phyloP scores from a whole-genome alignment of 1,284 basidiomycete species.

The Porodaedalea pini region DNA sequence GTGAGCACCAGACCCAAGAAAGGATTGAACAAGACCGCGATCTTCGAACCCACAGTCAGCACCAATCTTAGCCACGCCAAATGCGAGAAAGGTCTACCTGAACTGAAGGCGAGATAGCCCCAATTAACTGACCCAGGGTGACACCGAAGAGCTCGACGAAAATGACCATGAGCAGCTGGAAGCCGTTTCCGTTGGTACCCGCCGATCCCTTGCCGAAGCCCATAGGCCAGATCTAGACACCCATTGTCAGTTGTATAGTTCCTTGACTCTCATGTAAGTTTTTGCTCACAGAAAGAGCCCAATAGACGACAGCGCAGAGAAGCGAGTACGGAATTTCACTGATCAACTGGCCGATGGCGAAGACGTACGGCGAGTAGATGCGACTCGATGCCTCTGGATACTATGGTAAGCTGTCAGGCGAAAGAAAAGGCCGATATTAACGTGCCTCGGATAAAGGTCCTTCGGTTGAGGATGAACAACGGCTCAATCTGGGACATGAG shows the following conservation, averaged over 20 bases:
- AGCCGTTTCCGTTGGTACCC: constrained; percentile 65
- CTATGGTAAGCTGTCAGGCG: constrained; percentile 6
- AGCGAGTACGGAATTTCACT: constrained; percentile 82
- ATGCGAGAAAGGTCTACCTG: constrained; percentile 39
- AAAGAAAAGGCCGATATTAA: background rate
- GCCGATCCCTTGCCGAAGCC: constrained; percentile 65
- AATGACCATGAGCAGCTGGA: constrained; percentile 68
- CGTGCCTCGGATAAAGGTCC: constrained; percentile 46
- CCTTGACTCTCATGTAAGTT: constrained; percentile 1
- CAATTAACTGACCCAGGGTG: constrained; percentile 71
- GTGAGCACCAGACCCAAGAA: constrained; percentile 67
- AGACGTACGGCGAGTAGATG: constrained; percentile 78
- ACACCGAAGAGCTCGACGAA: constrained; percentile 78
- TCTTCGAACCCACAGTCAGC: constrained; percentile 31
- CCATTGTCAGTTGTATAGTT: constrained; percentile 28
- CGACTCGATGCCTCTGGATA: constrained; percentile 62
- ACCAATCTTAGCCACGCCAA: background rate
- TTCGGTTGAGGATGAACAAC: constrained; percentile 79
- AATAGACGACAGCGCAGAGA: constrained; percentile 72
- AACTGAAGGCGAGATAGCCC: constrained; percentile 70
- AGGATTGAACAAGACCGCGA: constrained; percentile 80
- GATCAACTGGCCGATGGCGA: constrained; percentile 78
- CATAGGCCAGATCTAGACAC: constrained; percentile 58
- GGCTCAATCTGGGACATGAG: constrained; percentile 83
- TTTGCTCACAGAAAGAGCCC: constrained; percentile 61